These are phyloP conservation scores for Drechslera avenae DNA, from an alignment of 2,329 filamentous ascomycete species.

Conservation along the genomic window DNA sequence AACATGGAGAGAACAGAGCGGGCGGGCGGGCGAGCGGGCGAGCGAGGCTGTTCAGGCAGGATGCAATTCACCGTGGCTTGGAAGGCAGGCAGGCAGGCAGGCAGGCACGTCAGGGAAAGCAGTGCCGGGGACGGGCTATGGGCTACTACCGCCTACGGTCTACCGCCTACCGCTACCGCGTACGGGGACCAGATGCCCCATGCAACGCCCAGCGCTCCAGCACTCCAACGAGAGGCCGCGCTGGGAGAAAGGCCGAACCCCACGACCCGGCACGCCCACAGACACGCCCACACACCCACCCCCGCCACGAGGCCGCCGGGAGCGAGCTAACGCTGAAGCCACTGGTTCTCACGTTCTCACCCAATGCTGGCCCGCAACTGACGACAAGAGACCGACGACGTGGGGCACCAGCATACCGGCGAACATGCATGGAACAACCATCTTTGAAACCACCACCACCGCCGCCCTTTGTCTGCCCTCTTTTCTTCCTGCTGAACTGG, in stretches of 20 bases:
- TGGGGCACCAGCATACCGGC: slow-evolving; percentile 5
- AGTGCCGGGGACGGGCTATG: slow-evolving; percentile 19
- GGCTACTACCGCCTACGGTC: not conserved
- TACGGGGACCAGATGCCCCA: slow-evolving; percentile 2
- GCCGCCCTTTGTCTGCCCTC: no score
- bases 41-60: slow-evolving; percentile 9
- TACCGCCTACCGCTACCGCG: no score
- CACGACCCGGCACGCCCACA: slow-evolving; percentile 16
- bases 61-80: slow-evolving; percentile 9
- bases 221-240: no score
- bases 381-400: not conserved
- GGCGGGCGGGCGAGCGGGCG: not conserved
- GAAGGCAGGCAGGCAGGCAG: slow-evolving; percentile 7
- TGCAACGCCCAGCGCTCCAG: not conserved
- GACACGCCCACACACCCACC: no score
- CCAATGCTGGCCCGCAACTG: not conserved
- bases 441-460: not conserved
- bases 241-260: slow-evolving; percentile 9
- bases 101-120: slow-evolving; percentile 9
- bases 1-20: slow-evolving; percentile 16
- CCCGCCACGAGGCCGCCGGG: slow-evolving; percentile 16
- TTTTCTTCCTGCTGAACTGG: no score
- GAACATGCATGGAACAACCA: slow-evolving; percentile 15
- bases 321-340: slow-evolving; percentile 11
- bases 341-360: slow-evolving; percentile 8